phyloP scores from a whole-genome alignment of 495 filamentous ascomycete species.

The Penicillium coffeae region DNA sequence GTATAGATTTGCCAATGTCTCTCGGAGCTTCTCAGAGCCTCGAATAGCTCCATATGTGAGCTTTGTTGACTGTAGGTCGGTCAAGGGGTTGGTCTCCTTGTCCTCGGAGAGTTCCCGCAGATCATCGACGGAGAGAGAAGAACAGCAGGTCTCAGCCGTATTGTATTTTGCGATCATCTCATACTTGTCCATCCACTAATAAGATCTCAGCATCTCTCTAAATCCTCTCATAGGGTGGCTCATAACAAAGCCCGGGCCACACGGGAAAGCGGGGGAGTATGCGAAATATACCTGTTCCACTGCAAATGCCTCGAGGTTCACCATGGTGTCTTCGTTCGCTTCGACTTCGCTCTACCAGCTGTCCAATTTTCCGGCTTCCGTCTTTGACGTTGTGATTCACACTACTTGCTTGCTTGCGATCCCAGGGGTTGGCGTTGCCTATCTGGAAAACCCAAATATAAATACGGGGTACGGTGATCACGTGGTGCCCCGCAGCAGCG shows the following conservation, averaged over 20 bases:
- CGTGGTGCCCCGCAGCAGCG: background rate
- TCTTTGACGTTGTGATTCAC: background rate
- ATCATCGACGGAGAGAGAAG: constrained; percentile 74
- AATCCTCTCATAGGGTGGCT: background rate
- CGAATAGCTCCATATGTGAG: constrained; percentile 70
- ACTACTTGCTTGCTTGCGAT: background rate
- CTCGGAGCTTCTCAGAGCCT: constrained; percentile 60
- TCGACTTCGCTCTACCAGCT: background rate
- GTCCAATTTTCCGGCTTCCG: background rate
- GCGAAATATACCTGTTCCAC: constrained; percentile 62
- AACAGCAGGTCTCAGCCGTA: constrained; percentile 82
- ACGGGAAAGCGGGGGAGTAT: constrained; percentile 16
- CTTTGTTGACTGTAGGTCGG: constrained; percentile 40
- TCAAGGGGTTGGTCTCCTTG: constrained; percentile 40
- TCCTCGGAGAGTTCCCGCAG: constrained; percentile 57
- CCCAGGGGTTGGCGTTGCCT: background rate
- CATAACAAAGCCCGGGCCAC: background rate
- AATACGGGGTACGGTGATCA: background rate
- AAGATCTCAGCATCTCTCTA: constrained; percentile 1
- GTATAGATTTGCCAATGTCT: constrained; percentile 64
- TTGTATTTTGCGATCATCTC: constrained; percentile 74
- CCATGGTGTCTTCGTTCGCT: too few species aligned
- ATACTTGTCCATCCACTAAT: constrained; percentile 85
- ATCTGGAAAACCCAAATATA: background rate
- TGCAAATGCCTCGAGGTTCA: constrained; percentile 51